Conservation (phyloP, 1,284 basidiomycete genomes). For the Pseudozyma hubeiensis region DNA sequence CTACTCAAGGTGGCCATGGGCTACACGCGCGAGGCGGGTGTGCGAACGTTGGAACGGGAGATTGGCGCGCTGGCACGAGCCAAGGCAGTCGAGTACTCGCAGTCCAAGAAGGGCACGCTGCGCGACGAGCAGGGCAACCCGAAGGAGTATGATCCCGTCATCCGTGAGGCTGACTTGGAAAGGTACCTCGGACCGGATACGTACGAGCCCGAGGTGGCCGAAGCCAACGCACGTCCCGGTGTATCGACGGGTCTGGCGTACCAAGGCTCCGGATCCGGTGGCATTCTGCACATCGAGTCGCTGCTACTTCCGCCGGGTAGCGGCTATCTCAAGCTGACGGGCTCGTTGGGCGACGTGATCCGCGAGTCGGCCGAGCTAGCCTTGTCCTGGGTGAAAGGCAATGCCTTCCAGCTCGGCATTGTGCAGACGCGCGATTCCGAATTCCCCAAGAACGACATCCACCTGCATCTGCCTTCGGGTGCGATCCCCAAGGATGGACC, state of each 20-base stretch:
- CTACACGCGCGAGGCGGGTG: conserved; percentile 90
- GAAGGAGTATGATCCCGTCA: conserved; percentile 75
- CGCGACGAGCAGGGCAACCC: conserved; percentile 50
- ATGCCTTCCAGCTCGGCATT: conserved; percentile 83
- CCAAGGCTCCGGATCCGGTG: conserved; percentile 86
- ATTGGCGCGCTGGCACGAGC: conserved; percentile 85
- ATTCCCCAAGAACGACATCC: conserved; percentile 83
- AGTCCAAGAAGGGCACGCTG: conserved; percentile 73
- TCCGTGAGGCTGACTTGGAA: conserved; percentile 82
- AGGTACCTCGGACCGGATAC: conserved; percentile 83
- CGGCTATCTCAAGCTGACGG: conserved; percentile 81
- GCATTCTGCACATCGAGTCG: conserved; percentile 84
- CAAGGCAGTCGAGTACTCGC: conserved; percentile 78
- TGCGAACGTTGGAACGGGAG: conserved; percentile 87
- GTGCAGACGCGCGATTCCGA: conserved; percentile 77
- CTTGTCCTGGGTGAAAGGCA: conserved; percentile 76
- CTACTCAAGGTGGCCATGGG: conserved; percentile 78
- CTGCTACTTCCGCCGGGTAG: conserved; percentile 77
- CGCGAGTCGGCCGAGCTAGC: conserved; percentile 89
- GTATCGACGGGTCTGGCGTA: conserved; percentile 88
- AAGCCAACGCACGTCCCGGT: conserved; percentile 77
- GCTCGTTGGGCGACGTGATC: conserved; percentile 78
- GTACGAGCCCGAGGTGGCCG: conserved; percentile 83
- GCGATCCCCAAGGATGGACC: conserved; percentile 92
- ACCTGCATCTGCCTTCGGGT: conserved; percentile 86